Base-by-base conservation (phyloP, 2,329 filamentous ascomycete species). In the Colletotrichum shisoi region DNA sequence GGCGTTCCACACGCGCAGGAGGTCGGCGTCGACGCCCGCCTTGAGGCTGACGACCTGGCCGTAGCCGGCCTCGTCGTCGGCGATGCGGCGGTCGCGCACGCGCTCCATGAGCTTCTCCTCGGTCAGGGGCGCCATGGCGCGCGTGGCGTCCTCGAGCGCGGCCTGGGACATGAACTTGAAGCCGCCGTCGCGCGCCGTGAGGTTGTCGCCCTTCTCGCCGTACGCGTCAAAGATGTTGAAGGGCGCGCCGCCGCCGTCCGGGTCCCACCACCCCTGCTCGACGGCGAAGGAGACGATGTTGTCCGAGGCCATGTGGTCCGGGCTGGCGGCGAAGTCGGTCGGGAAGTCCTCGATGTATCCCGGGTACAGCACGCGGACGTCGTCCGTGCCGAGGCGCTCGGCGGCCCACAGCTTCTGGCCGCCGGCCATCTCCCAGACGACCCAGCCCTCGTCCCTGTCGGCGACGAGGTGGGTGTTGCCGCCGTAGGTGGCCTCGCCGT, bases 91-190 rank as follows among this genome's bases (percentile, higher is more conserved):
- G 57, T 74, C 73, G 45, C 73, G 73, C 15, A 74, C 73, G 31
- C 72, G 70, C 64, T 78, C 76, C 70, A 81, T 81, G 3, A 85
- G 74, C 65, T 84, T 81, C 19, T 74, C 73, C 66, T 85, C 83
- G 0, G 81, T 82, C n/a, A 85, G 73, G 0, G 84, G 82, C 1
- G 76, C 78, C 73, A 82, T 83, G 17, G 78, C 81, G 13, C 68
- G 68, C 2, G 72, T 74, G 34, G 70, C 73, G 7, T 72, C 51
- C 42, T 74, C 73, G 3, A 74, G 70, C 9, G 59, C 63, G 12
- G 71, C 70, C 39, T 72, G 73, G n/a, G 73, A 73, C 73, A 74
- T 74, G 71, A 74, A 74, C 68, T 74, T 74, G 71, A 73, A 74
- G 31, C 73, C 73, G 17, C 73, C 73, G 45, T 73, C 71, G 24